Evolutionary conservation across 2,329 filamentous ascomycete genomes (phyloP).

Genomic region (Apiospora rasikravindrae): DNA sequence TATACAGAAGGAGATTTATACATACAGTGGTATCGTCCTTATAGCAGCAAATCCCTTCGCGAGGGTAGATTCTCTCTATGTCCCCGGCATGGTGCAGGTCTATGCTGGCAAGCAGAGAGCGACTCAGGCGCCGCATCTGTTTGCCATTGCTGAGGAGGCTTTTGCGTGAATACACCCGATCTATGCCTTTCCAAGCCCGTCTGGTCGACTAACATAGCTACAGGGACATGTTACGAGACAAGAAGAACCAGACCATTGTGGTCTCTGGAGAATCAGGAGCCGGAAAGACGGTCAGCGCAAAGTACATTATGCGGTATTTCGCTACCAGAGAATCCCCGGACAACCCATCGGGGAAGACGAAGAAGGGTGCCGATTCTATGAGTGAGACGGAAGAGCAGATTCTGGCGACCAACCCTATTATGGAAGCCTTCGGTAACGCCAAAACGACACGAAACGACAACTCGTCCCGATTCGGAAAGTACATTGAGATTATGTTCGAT

Average conservation of each 20-base stretch:
- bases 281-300: constrained; percentile 98
- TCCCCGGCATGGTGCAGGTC: constrained; percentile 99
- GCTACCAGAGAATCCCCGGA: constrained; percentile 95
- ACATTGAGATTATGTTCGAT: constrained; percentile 99
- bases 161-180: constrained; percentile 74
- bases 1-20: constrained; percentile 98
- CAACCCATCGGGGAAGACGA: constrained; percentile 77
- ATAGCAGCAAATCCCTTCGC: constrained; percentile 99
- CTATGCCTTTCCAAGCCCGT: neutral
- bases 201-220: constrained; percentile 43
- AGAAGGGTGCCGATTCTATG: constrained; percentile 80
- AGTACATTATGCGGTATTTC: constrained; percentile 99
- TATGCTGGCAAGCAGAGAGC: constrained; percentile 97
- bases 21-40: constrained; percentile 97
- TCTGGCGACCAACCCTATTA: constrained; percentile 96
- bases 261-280: constrained; percentile 99
- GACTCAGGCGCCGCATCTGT: constrained; percentile 95
- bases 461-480: constrained; percentile 98
- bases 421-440: constrained; percentile 99
- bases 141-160: constrained; percentile 97
- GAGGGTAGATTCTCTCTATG: constrained; percentile 95
- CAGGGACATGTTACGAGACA: constrained; percentile 95
- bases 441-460: constrained; percentile 99
- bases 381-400: constrained; percentile 99
- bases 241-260: constrained; percentile 96